Conservation (phyloP, 169 alveolate genomes). For the Cryptosporidium meleagridis region DNA sequence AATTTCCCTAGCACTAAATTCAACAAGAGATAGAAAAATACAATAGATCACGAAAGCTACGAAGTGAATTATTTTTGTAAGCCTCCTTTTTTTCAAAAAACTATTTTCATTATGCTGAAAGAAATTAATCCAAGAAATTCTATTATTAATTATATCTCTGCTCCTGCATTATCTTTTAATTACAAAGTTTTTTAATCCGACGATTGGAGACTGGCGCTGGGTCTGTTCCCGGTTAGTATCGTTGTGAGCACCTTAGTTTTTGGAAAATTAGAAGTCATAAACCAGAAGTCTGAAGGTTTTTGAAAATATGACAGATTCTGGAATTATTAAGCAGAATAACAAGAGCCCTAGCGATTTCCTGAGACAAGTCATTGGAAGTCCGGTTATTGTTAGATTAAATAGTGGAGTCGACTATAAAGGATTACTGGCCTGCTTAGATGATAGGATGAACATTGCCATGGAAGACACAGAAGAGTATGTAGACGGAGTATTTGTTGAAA, state of each 20-base stretch:
- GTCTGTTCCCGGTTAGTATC: not conserved
- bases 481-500: slow-evolving; percentile 83
- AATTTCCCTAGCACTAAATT: too few relatives aligned
- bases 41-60: not conserved
- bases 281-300: slow-evolving; percentile 1
- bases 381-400: slow-evolving; percentile 62
- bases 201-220: not conserved
- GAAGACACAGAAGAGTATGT: slow-evolving; percentile 85
- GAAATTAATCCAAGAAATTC: not conserved
- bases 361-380: slow-evolving; percentile 70
- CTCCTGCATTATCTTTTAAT: too few relatives aligned
- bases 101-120: too few relatives aligned
- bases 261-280: not conserved
- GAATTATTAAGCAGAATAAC: not conserved
- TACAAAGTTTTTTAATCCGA: not conserved
- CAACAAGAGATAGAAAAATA: not conserved
- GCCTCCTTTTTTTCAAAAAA: not conserved
- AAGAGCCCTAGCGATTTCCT: slow-evolving; percentile 64
- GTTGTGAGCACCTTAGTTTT: not conserved
- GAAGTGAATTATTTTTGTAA: too few relatives aligned
- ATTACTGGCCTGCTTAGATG: slow-evolving; percentile 85
- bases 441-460: slow-evolving; percentile 88
- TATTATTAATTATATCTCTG: too few relatives aligned
- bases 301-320: not conserved
- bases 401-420: slow-evolving; percentile 79